Percentiles rank a stretch among this genome's conserved stretches.
Conservation (phyloP, 306 rosid species). For the Citrullus colocynthis region DNA sequence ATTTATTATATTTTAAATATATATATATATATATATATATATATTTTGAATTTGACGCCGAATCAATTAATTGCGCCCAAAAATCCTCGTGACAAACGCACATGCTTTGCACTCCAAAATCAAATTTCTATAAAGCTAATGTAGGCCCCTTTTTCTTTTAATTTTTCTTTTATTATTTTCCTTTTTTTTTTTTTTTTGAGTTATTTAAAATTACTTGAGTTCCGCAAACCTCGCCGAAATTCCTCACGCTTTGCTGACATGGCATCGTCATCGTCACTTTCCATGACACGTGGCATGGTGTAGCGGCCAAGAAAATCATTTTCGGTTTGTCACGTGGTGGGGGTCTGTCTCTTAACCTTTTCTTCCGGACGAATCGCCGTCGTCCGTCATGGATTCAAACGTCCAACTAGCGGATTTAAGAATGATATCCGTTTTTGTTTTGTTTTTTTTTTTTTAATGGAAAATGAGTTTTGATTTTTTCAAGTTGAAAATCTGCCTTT, state of each 20-base stretch:
- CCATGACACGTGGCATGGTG: background rate
- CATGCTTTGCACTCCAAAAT: conserved; percentile 17
- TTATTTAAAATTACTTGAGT: background rate
- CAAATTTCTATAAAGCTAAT: background rate
- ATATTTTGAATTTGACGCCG: background rate
- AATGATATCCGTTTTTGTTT: background rate
- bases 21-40: too few species aligned
- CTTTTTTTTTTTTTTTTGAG: background rate
- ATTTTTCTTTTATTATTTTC: background rate
- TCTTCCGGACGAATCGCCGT: background rate
- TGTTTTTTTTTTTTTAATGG: background rate
- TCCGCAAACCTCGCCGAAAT: conserved; percentile 9
- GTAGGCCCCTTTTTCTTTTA: background rate
- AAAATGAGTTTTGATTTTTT: background rate
- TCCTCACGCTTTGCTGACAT: conserved; percentile 8
- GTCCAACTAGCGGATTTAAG: background rate
- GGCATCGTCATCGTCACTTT: background rate
- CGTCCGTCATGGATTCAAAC: background rate
- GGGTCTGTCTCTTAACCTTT: background rate
- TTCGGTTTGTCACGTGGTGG: conserved; percentile 3
- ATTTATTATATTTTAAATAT: too few species aligned
- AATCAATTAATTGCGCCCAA: background rate
- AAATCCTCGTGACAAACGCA: conserved; percentile 8
- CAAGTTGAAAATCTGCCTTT: background rate
- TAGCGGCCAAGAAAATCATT: background rate